Base-by-base conservation (phyloP, 495 filamentous ascomycete species). In the Penicillium egyptiacum region DNA sequence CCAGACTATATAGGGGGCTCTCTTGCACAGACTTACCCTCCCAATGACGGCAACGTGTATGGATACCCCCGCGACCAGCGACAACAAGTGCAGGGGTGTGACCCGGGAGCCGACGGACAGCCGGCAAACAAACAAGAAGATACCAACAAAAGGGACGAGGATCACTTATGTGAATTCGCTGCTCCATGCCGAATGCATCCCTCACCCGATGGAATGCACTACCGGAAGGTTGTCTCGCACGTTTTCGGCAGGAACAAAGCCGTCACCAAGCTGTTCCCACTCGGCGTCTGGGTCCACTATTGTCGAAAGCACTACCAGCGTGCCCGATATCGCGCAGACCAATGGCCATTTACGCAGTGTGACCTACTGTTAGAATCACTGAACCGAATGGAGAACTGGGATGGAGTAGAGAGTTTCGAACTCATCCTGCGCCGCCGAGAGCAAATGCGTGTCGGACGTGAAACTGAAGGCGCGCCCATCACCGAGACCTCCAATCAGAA, bases 221-320 rank as follows among this genome's bases (percentile, higher is more conserved):
- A 50, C 46, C 83, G 91, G 33, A 96, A 96, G 66, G 80, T 87
- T 8, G 84, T 95, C 30, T 91, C 88, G 0, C 89, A 96, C 59
- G 79, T 92, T 56, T 94, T 96, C 63, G 91, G 91, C n/a, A 82
- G 91, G 12, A 96, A 96, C 77, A 96, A 96, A 70, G 71, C 75
- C 1, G 83, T 81, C 40, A 95, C 91, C 0, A 81, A 85, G 16
- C 70, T 73, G 4, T 86, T 96, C 41, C 88, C 89, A 0, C 59
- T 76, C 0, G 54, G 79, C 1, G 75, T 88, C 16, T 93, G 88
- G 88, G 79, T 87, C 0, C 79, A 85, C 45, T 85, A 81, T 63
- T 96, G 92, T 64, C 81, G 91, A 1, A 94, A 92, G 64, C 88
- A 93, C 63, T 96, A 96, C 70, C 91, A 96, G 70, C 85, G 89